These are phyloP conservation scores for Penicillium sp. DNA, from an alignment of 2,329 filamentous ascomycete genomes.

Conservation along the genomic window DNA sequence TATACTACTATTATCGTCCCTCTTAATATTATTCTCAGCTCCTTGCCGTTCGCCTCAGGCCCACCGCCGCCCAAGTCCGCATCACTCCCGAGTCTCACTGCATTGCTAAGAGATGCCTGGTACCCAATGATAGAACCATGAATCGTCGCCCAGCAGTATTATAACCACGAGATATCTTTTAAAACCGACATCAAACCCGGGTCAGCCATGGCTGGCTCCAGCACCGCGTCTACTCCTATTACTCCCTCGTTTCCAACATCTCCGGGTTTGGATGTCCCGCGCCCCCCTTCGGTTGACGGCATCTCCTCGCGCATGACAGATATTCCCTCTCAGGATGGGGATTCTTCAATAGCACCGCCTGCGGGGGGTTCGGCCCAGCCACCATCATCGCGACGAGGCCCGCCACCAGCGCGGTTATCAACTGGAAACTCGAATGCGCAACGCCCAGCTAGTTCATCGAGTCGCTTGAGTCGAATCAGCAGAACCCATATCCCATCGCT, in stretches of 20 bases:
- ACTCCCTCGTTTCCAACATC: conserved; percentile 6
- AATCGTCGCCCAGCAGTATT: conserved; percentile 1
- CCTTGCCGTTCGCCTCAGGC: conserved; percentile 9
- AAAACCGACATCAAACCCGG: neutral
- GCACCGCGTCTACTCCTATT: conserved; percentile 11
- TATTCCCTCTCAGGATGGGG: conserved; percentile 51
- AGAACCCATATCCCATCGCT: conserved; percentile 86
- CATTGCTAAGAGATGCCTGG: neutral
- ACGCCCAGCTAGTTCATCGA: conserved; percentile 49
- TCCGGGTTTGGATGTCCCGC: conserved; percentile 50
- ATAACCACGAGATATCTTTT: neutral
- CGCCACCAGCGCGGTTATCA: conserved; percentile 38
- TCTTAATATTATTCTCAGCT: neutral
- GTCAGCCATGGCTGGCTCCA: conserved; percentile 11
- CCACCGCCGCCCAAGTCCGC: neutral
- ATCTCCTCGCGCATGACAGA: conserved; percentile 72
- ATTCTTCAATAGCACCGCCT: conserved; percentile 29
- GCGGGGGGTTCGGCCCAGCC: conserved; percentile 49
- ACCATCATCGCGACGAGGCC: conserved; percentile 55
- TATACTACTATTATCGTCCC: neutral
- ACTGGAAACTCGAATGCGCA: conserved; percentile 42
- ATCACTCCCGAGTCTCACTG: neutral
- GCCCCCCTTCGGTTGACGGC: conserved; percentile 36
- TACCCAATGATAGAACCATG: neutral
- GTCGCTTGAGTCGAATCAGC: conserved; percentile 61